Percentiles rank a stretch among this genome's conserved stretches.
Conservation (phyloP, 1,139 yeast species). For the Magnusiomyces clavatus region DNA sequence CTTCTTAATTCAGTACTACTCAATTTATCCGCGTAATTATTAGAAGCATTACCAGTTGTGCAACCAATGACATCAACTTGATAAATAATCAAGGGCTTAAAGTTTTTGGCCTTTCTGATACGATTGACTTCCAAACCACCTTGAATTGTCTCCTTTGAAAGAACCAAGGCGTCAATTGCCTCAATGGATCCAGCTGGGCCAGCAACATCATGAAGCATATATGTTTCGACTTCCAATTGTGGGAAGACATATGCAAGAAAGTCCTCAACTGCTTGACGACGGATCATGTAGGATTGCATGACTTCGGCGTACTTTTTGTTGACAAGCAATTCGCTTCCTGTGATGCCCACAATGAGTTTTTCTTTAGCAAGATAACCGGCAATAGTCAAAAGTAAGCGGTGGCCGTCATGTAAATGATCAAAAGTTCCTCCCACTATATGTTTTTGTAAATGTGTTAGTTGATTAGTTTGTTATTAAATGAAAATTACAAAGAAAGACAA, state of each 20-base stretch:
- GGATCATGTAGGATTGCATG: slow-evolving; percentile 48
- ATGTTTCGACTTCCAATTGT: slow-evolving; percentile 37
- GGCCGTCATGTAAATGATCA: slow-evolving; percentile 96
- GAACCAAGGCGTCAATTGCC: slow-evolving; percentile 70
- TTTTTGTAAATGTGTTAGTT: slow-evolving; percentile 21
- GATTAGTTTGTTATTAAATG: slow-evolving; percentile 9
- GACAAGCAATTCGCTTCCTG: slow-evolving; percentile 65
- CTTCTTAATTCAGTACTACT: slow-evolving; percentile 64
- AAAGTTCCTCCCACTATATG: slow-evolving; percentile 85
- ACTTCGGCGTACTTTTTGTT: slow-evolving; percentile 69
- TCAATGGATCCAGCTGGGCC: slow-evolving; percentile 87
- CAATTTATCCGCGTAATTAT: slow-evolving; percentile 60
- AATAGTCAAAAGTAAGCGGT: slow-evolving; percentile 71
- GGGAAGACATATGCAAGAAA: slow-evolving; percentile 47
- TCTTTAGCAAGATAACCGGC: slow-evolving; percentile 53
- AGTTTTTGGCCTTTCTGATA: slow-evolving; percentile 49
- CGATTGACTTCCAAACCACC: slow-evolving; percentile 74
- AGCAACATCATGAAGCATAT: slow-evolving; percentile 73
- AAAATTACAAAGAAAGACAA: slow-evolving; percentile 3
- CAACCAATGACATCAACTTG: slow-evolving; percentile 64
- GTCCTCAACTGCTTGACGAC: slow-evolving; percentile 41
- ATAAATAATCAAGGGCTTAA: slow-evolving; percentile 46
- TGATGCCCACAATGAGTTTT: slow-evolving; percentile 68
- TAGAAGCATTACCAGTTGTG: slow-evolving; percentile 39
- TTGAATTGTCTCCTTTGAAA: slow-evolving; percentile 67